Conservation (phyloP, 768 basidiomycete genomes). For the Rhodotorula taiwanensis region DNA sequence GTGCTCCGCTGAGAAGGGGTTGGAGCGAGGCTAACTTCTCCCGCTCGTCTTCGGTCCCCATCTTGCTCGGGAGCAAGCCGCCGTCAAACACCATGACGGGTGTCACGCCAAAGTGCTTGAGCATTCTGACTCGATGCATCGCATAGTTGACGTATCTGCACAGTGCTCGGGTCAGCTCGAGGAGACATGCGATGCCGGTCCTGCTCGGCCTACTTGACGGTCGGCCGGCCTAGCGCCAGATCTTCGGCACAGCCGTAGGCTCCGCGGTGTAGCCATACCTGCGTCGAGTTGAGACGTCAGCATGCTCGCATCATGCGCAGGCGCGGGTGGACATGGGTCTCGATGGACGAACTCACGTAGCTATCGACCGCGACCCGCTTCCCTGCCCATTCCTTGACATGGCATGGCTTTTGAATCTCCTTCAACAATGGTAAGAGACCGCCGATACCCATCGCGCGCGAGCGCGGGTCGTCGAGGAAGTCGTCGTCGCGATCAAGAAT, state of each 20-base stretch:
- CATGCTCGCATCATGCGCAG: neutral
- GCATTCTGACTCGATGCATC: conserved; percentile 81
- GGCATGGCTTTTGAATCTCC: conserved; percentile 70
- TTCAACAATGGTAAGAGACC: conserved; percentile 85
- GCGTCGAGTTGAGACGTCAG: neutral
- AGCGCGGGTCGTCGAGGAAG: too few species aligned
- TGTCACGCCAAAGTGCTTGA: conserved; percentile 72
- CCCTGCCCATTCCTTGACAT: conserved; percentile 57
- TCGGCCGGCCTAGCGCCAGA: conserved; percentile 72
- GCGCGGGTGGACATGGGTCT: neutral
- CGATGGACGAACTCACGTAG: conserved; percentile 67
- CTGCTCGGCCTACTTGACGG: conserved; percentile 58
- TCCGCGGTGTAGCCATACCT: conserved; percentile 53
- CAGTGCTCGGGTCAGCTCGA: too few species aligned
- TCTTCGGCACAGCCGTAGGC: conserved; percentile 85
- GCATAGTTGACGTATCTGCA: conserved; percentile 89
- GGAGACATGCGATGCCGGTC: conserved; percentile 1
- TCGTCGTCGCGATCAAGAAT: too few species aligned
- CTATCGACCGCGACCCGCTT: conserved; percentile 74
- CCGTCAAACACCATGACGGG: conserved; percentile 96
- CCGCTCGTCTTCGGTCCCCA: conserved; percentile 74
- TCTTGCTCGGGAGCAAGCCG: conserved; percentile 89
- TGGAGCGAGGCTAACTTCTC: conserved; percentile 48
- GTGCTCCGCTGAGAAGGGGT: neutral
- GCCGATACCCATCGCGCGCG: conserved; percentile 60